Conservation (phyloP, 495 filamentous ascomycete species). For the Aspergillus sclerotiicarbonarius region DNA sequence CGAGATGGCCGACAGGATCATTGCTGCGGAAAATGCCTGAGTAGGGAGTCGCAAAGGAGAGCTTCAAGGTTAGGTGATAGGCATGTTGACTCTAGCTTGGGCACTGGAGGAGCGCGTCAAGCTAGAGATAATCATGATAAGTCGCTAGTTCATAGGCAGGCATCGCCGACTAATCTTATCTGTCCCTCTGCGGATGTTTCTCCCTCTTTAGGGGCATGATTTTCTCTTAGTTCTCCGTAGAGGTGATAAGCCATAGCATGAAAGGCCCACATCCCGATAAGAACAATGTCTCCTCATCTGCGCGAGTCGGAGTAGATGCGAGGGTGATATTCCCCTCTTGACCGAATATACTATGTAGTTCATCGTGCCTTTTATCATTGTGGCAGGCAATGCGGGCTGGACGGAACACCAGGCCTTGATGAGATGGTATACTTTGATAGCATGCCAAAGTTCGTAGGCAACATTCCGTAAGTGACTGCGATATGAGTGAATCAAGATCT, state of each 20-base stretch:
- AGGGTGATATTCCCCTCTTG: too few species aligned
- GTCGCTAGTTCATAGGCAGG: background rate
- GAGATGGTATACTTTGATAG: too few species aligned
- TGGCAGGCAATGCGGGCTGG: too few species aligned
- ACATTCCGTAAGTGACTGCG: too few species aligned
- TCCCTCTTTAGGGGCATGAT: background rate
- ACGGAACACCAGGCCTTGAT: too few species aligned
- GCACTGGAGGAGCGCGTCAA: background rate
- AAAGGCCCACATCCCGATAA: background rate
- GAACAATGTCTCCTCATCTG: too few species aligned
- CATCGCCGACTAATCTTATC: background rate
- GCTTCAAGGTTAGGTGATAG: background rate
- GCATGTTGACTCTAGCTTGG: background rate
- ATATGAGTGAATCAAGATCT: too few species aligned
- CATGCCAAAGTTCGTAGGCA: too few species aligned
- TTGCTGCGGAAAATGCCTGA: constrained; percentile 14
- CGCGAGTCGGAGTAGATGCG: too few species aligned
- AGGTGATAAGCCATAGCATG: background rate
- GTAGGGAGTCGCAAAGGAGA: background rate
- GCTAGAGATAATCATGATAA: background rate
- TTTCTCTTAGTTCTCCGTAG: background rate
- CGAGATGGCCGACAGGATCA: constrained; percentile 41
- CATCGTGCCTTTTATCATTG: too few species aligned
- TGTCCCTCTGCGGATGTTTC: background rate
- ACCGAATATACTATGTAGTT: too few species aligned